Evolutionary conservation across 179 eudicot species (phyloP).

Genomic region (Spinacia oleracea): DNA sequence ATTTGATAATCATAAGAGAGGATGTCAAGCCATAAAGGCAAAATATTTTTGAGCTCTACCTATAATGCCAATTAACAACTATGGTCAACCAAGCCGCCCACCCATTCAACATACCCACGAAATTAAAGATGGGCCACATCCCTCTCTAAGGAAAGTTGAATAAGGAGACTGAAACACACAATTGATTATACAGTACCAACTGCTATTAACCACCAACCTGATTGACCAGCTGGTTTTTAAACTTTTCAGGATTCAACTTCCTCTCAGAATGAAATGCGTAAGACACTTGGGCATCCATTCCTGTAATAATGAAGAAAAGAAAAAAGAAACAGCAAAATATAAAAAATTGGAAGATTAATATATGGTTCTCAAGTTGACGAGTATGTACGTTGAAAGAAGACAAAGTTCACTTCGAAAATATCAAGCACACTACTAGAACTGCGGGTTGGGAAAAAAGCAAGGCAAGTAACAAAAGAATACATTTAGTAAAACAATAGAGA

Average conservation of each 20-base stretch:
- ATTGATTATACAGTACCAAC: neutral
- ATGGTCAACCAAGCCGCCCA: neutral
- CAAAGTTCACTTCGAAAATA: neutral
- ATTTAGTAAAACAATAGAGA: neutral
- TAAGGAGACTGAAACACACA: constrained; percentile 1
- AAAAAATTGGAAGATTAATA: neutral
- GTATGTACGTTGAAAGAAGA: neutral
- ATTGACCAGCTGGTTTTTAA: constrained; percentile 77
- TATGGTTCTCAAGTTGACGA: neutral
- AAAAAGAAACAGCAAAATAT: constrained; percentile 10
- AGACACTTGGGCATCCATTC: constrained; percentile 98
- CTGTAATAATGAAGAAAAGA: constrained; percentile 33
- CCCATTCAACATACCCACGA: neutral
- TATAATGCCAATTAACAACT: neutral
- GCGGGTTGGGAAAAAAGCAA: neutral
- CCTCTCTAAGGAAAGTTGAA: neutral
- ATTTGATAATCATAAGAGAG: neutral
- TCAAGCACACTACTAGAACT: neutral
- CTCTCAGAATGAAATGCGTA: constrained; percentile 94
- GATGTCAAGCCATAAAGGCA: neutral
- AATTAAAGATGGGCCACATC: neutral
- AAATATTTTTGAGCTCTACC: neutral
- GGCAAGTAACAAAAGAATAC: neutral
- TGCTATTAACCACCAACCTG: constrained; percentile 65
- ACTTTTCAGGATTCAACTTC: constrained; percentile 86